These are phyloP conservation scores for Sphagnum magellanicum DNA, from an alignment of 228 moss, liverwort and hornwort species.

Conservation along the genomic window DNA sequence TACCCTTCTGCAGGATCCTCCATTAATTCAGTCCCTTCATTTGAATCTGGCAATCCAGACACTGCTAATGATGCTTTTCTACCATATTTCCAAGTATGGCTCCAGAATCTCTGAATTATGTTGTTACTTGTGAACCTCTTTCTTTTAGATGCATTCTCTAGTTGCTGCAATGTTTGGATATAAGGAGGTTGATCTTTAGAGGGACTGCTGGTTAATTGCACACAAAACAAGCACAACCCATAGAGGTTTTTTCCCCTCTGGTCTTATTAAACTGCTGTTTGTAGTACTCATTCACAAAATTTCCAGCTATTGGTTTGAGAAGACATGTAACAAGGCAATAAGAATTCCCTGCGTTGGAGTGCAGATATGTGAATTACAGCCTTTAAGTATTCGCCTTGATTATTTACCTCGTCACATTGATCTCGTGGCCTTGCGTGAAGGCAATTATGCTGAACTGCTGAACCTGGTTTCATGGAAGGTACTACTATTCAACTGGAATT, in stretches of 20 bases:
- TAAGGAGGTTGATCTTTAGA: too few relatives aligned
- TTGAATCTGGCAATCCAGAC: constrained; percentile 53
- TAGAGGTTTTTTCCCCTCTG: too few relatives aligned
- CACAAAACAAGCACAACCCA: too few relatives aligned
- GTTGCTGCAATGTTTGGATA: too few relatives aligned
- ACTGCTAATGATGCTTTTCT: constrained; percentile 72
- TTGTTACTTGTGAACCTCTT: too few relatives aligned
- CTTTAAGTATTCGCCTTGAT: constrained; percentile 88
- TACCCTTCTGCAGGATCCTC: constrained; percentile 40
- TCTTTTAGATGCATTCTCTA: too few relatives aligned
- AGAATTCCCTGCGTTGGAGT: constrained; percentile 2
- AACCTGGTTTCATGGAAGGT: constrained; percentile 99
- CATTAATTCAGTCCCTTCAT: constrained; percentile 38
- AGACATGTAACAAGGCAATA: too few relatives aligned
- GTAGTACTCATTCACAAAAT: too few relatives aligned
- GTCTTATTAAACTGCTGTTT: too few relatives aligned
- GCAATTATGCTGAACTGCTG: constrained; percentile 91
- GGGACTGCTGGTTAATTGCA: too few relatives aligned
- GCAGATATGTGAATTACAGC: constrained; percentile 92
- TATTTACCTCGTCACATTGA: constrained; percentile 93
- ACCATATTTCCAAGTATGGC: constrained; percentile 83
- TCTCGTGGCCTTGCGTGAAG: constrained; percentile 68
- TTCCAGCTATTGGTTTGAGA: too few relatives aligned
- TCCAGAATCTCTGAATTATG: too few relatives aligned
- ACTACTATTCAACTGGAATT: background rate